Base-by-base conservation (phyloP, 495 filamentous ascomycete species). In the Lasiosphaeria miniovina region DNA sequence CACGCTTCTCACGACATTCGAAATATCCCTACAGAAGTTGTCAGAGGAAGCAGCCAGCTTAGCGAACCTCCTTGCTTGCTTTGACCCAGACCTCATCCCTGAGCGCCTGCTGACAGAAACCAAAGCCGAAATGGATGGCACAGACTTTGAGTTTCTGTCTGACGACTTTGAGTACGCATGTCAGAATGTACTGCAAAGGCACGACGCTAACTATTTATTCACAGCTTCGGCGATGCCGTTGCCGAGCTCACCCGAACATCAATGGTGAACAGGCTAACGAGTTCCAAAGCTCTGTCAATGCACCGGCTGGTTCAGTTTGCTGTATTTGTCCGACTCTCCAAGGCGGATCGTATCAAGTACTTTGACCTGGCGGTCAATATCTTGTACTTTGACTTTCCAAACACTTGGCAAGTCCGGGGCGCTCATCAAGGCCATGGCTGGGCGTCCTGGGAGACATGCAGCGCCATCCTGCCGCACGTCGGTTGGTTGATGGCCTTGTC, bases 361-460 rank as follows among this genome's bases (percentile, higher is more conserved):
- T 58, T 58, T 36, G 60, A 57, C n/a, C n/a, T 49, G 36, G 54
- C 60, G 3, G 41, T 61, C 8, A 24, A 49, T 6, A 49, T 61
- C 15, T 40, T 61, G 10, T 61, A 48, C 24, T 54, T 41, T 49
- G 52, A 35, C 31, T 61, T 61, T 38, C 60, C 60, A 32, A 61
- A 49, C 48, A 57, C 54, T 4, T 61, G 60, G 60, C 36, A 57
- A 12, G 7, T 46, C 15, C 3, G 53, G 9, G 54, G 60, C 31
- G 36, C 54, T 15, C 60, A 61, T 33, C 60, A 58, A 40, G 54
- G 54, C n/a, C 60, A 58, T 41, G 54, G 60, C 4, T 61, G 54
- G 49, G 46, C 35, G 4, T 61, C 60, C 1, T 61, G 60, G 60
- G 54, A 57, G 9, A 54, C 48, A 5, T 61, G 54, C 34, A 45